phyloP scores from a whole-genome alignment of 192 early-diverging fungal genomes.

The Umbelopsis isabellina region DNA sequence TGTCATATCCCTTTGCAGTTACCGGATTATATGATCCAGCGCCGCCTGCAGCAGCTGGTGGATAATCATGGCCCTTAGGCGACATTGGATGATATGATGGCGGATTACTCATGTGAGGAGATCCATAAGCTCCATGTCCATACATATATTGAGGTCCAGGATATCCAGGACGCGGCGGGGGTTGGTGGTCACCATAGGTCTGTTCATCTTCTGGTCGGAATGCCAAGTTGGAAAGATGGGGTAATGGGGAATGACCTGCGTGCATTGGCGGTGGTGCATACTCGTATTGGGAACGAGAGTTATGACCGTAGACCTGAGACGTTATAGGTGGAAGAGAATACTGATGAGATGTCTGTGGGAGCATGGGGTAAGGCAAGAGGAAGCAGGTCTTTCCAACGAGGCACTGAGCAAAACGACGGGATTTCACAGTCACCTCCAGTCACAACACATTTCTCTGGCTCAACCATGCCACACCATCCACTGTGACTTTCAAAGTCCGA shows the following conservation, averaged over 20 bases:
- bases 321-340: slow-evolving; percentile 14
- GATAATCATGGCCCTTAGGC: slow-evolving; percentile 3
- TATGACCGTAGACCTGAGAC: slow-evolving; percentile 16
- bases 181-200: neutral
- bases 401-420: too few relatives aligned
- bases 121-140: neutral
- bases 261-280: slow-evolving; percentile 15
- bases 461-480: too few relatives aligned
- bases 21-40: slow-evolving; percentile 16
- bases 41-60: slow-evolving; percentile 20
- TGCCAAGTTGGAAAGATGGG: slow-evolving; percentile 12
- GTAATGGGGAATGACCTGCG: slow-evolving; percentile 5
- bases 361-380: slow-evolving; percentile 11
- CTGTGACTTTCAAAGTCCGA: neutral
- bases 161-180: neutral
- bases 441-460: too few relatives aligned
- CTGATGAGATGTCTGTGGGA: slow-evolving; percentile 21
- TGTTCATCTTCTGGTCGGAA: slow-evolving; percentile 23
- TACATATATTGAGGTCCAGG: neutral
- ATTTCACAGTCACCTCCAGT: neutral
- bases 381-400: neutral
- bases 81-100: slow-evolving; percentile 18
- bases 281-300: slow-evolving; percentile 16
- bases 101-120: neutral
- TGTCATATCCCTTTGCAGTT: neutral